Conservation (phyloP, 2,329 filamentous ascomycete genomes). For the Orbilia quercus region DNA sequence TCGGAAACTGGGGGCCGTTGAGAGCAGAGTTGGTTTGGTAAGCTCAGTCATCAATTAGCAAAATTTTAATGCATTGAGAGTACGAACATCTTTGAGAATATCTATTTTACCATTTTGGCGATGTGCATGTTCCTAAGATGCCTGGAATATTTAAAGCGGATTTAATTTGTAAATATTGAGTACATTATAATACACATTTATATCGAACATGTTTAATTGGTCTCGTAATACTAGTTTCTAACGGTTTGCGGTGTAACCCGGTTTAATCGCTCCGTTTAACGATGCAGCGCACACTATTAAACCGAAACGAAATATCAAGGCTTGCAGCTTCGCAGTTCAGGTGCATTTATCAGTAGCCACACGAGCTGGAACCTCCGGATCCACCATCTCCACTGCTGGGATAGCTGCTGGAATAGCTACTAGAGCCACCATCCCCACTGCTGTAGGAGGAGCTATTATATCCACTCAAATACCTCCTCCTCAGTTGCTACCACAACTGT, state of each 20-base stretch:
- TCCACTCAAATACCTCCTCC: neutral
- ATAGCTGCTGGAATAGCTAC: slow-evolving; percentile 18
- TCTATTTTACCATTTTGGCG: too few relatives aligned
- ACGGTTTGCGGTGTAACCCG: too few relatives aligned
- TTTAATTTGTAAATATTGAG: neutral
- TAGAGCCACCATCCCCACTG: neutral
- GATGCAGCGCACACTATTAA: too few relatives aligned
- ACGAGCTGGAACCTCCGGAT: neutral
- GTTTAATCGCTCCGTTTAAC: too few relatives aligned
- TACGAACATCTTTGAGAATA: too few relatives aligned
- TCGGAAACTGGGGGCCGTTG: slow-evolving; percentile 21
- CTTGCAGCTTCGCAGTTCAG: neutral
- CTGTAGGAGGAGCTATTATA: neutral
- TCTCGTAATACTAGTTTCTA: too few relatives aligned
- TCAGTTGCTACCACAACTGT: neutral
- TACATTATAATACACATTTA: too few relatives aligned
- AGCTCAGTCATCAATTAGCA: neutral
- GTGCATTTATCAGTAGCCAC: neutral
- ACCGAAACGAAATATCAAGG: neutral
- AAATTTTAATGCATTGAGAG: too few relatives aligned
- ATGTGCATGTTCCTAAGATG: too few relatives aligned
- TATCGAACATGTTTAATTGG: neutral
- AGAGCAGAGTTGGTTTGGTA: slow-evolving; percentile 42
- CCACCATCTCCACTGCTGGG: too few relatives aligned
- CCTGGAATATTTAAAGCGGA: too few relatives aligned